Conservation (phyloP, 495 filamentous ascomycete genomes). For the Neurospora sp. region DNA sequence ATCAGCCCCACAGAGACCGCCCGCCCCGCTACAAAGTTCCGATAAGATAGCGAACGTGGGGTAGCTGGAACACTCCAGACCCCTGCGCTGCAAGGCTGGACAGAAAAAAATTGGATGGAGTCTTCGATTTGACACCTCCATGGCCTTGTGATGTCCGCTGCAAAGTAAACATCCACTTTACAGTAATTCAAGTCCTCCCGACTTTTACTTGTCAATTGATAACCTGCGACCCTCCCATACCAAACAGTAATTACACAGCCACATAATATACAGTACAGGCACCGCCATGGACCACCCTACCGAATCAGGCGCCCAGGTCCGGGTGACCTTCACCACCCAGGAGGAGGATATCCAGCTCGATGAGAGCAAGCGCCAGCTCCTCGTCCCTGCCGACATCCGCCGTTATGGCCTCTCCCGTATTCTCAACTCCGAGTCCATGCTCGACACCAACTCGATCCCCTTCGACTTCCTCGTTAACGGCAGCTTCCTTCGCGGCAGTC, state of each 20-base stretch:
- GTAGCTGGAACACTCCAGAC: constrained; percentile 2
- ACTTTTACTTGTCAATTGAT: not conserved
- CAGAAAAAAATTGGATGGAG: constrained; percentile 16
- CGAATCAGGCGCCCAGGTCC: constrained; percentile 27
- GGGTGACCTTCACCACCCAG: constrained; percentile 49
- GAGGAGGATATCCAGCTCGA: constrained; percentile 47
- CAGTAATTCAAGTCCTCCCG: not conserved
- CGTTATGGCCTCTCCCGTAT: constrained; percentile 87
- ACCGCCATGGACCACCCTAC: constrained; percentile 19
- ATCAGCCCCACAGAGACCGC: not conserved
- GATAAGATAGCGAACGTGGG: constrained; percentile 27
- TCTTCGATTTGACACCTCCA: not conserved
- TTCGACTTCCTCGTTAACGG: constrained; percentile 96
- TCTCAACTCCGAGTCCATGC: constrained; percentile 74
- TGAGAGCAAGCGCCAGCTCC: constrained; percentile 41
- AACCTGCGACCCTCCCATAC: not conserved
- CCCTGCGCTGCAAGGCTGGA: constrained; percentile 12
- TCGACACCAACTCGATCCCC: constrained; percentile 70
- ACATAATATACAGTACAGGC: not conserved
- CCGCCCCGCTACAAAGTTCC: constrained; percentile 12
- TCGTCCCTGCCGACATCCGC: constrained; percentile 61
- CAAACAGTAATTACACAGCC: not conserved
- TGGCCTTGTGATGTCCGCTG: not conserved
- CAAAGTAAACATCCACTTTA: not conserved
- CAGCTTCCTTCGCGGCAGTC: constrained; percentile 73